Conservation (phyloP, 345 rosid genomes). For the Ceriops decandra region DNA sequence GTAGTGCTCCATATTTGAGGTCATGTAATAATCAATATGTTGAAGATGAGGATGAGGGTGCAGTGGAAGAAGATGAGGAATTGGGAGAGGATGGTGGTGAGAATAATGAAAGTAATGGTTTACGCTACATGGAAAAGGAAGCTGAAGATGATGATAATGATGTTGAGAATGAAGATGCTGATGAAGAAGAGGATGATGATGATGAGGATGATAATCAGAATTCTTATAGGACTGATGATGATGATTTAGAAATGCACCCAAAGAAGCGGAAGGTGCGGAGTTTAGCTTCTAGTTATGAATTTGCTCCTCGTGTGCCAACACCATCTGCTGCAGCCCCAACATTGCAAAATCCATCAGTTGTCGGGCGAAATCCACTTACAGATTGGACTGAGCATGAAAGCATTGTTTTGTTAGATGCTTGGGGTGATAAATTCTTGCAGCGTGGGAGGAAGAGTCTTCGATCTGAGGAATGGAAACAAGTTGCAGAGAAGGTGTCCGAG, state of each 20-base stretch:
- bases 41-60: conserved; percentile 42
- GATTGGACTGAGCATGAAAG: conserved; percentile 95
- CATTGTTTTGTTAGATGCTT: conserved; percentile 72
- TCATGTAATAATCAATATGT: conserved; percentile 26
- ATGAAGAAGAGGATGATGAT: conserved; percentile 37
- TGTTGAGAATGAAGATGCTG: conserved; percentile 10
- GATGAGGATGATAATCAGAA: conserved; percentile 29
- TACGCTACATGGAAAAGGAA: conserved; percentile 30
- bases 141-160: conserved; percentile 38
- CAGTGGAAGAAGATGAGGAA: conserved; percentile 28
- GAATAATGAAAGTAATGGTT: conserved; percentile 39
- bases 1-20: conserved; percentile 35
- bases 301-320: conserved; percentile 67
- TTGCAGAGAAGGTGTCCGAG: conserved; percentile 87
- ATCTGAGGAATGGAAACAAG: conserved; percentile 93
- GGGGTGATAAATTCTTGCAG: conserved; percentile 88
- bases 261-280: conserved; percentile 76
- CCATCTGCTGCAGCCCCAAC: conserved; percentile 26
- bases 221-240: conserved; percentile 28
- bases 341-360: conserved; percentile 41
- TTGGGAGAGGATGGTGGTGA: conserved; percentile 41
- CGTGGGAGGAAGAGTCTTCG: conserved; percentile 88
- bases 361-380: conserved; percentile 54
- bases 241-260: conserved; percentile 45
- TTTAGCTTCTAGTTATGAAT: conserved; percentile 67